These are phyloP conservation scores for Cercospora berteroae DNA, from an alignment of 2,329 filamentous ascomycete species.

Conservation along the genomic window DNA sequence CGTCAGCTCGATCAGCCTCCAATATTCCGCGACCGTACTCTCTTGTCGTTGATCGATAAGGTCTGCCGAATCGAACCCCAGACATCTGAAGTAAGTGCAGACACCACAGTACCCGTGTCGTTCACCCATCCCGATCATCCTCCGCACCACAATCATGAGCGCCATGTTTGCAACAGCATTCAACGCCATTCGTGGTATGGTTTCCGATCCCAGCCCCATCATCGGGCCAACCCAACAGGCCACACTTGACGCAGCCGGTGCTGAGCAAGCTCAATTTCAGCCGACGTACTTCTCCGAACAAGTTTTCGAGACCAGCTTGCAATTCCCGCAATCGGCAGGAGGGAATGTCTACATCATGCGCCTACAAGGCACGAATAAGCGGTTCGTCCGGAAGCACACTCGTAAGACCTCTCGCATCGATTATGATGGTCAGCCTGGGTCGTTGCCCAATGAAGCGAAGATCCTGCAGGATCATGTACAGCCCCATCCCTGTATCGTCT, in stretches of 20 bases:
- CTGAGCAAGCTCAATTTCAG: neutral
- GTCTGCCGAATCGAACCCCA: neutral
- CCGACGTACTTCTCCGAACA: neutral
- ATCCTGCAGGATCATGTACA: neutral
- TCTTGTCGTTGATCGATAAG: neutral
- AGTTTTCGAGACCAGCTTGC: neutral
- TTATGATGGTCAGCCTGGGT: neutral
- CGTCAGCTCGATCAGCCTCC: neutral
- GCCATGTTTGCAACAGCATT: neutral
- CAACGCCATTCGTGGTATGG: neutral
- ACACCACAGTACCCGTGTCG: neutral
- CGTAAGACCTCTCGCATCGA: slow-evolving; percentile 1
- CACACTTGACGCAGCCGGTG: neutral
- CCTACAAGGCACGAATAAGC: neutral
- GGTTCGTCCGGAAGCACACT: neutral
- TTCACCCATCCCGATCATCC: neutral
- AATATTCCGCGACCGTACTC: neutral
- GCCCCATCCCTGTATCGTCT: slow-evolving; percentile 2
- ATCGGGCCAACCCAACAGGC: neutral
- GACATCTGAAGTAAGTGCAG: neutral
- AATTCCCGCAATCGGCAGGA: neutral
- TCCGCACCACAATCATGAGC: neutral
- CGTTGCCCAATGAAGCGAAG: neutral
- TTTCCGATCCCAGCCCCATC: neutral
- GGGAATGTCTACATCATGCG: slow-evolving; percentile 1